Evolutionary conservation across 2,329 filamentous ascomycete genomes (phyloP), one percentile per base, ranked within the genome.

Genomic region (Aschersonia sp.): DNA sequence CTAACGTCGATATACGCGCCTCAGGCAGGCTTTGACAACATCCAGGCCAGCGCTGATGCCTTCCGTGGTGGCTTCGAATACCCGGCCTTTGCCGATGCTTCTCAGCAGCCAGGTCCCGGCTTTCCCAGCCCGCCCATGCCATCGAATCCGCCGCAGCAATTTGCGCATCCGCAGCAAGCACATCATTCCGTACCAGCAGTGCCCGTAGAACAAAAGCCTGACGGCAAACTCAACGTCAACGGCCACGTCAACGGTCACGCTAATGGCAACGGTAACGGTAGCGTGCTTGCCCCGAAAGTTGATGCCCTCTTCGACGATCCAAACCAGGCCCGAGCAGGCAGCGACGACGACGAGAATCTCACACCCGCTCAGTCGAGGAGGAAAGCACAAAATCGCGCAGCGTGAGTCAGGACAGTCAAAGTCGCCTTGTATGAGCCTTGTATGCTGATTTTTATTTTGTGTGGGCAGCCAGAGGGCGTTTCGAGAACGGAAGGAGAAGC

Each of bases 401-500:
- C 76, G 76, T 79, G 68, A 53, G 76, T 76, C 12, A 12, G 8
- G 8, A 37, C 22, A 2, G 22, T 22, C 4, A 22, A 2, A 22
- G 40, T 8, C 40, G 35, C 9, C 35, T 12, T 3, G 12, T 39
- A 39, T 3, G 35, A 8, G 12, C 9, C 29, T n/a, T 10, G 10
- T 12, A 8, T 30, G 31, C 4, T 4, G 40, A 45, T 10, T 30
- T 7, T 10, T 5, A 37, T 9, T 37, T 3, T 37, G 35, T 32
- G 31, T n/a, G 14, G 37, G 31, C 52, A 95, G 90, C 44, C 92
- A 97, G 73, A 83, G 90, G 56, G 90, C 92, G 32, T 97, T 97
- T 64, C 87, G 90, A 51, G 90, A 97, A 66, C 83, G 90, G 55
- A 97, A 97, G 65, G 90, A 97, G 63, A 83, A 82, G 49, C 89